Evolutionary conservation across 2,329 filamentous ascomycete species (phyloP).

Genomic region (Purpureocillium lavendulum): DNA sequence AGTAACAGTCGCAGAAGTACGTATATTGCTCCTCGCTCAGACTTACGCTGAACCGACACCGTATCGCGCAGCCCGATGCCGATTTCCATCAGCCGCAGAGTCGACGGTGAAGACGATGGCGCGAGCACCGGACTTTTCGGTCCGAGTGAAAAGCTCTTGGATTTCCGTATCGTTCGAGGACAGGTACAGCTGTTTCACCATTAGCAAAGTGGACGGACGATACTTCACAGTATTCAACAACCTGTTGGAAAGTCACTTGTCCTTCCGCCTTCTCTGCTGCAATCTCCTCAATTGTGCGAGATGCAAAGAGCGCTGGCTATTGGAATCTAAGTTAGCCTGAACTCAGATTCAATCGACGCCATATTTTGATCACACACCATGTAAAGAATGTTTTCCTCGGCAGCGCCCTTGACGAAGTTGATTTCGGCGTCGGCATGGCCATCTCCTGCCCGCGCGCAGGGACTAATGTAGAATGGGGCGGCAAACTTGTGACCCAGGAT

Average conservation of each 20-base stretch:
- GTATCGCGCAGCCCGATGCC: slow-evolving; percentile 30
- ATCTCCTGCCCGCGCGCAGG: slow-evolving; percentile 35
- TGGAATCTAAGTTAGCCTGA: not conserved
- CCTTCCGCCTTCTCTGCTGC: slow-evolving; percentile 23
- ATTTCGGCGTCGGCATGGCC: slow-evolving; percentile 37
- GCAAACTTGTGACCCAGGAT: slow-evolving; percentile 46
- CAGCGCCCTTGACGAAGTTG: slow-evolving; percentile 41
- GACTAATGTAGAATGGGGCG: slow-evolving; percentile 46
- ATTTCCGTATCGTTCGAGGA: slow-evolving; percentile 23
- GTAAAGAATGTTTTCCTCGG: slow-evolving; percentile 39
- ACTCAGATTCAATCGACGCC: not conserved
- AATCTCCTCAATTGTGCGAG: slow-evolving; percentile 27
- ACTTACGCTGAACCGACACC: slow-evolving; percentile 26
- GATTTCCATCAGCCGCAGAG: slow-evolving; percentile 28
- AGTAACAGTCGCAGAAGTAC: not conserved
- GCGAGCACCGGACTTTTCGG: slow-evolving; percentile 23
- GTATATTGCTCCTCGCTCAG: not conserved
- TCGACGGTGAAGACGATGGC: slow-evolving; percentile 31
- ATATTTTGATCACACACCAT: slow-evolving; percentile 19
- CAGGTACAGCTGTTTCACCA: slow-evolving; percentile 12
- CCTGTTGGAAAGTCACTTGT: slow-evolving; percentile 30
- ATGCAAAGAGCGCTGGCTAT: slow-evolving; percentile 24
- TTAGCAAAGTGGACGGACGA: not conserved
- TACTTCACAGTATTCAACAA: slow-evolving; percentile 3
- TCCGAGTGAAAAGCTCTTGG: slow-evolving; percentile 18